These are phyloP conservation scores for Hansenula sp. DNA, from an alignment of 1,139 yeast genomes.

Conservation along the genomic window DNA sequence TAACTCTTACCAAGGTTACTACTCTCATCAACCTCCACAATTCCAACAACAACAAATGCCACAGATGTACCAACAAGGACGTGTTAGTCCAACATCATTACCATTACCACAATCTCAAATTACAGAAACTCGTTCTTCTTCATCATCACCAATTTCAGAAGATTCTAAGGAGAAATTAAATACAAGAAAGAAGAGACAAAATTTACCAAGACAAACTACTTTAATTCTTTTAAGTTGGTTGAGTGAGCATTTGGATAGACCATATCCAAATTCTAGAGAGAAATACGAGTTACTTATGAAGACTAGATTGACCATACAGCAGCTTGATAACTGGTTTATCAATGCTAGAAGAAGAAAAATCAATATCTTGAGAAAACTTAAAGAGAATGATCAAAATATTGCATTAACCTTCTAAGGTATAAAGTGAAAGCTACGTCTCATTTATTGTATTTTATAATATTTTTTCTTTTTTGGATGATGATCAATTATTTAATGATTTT, in stretches of 20 bases:
- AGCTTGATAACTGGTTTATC: constrained; percentile 85
- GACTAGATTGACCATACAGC: constrained; percentile 80
- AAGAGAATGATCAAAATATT: constrained; percentile 21
- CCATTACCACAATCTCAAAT: constrained; percentile 1
- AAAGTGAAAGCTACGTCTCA: background rate
- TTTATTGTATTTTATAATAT: background rate
- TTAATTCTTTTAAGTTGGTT: constrained; percentile 70
- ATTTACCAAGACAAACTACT: constrained; percentile 80
- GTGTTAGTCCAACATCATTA: constrained; percentile 1
- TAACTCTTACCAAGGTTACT: constrained; percentile 1
- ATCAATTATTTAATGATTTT: no score
- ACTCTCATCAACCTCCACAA: constrained; percentile 3
- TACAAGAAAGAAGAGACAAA: constrained; percentile 46
- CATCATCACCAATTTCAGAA: constrained; percentile 1
- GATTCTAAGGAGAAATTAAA: constrained; percentile 6
- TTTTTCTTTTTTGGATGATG: background rate
- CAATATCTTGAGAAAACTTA: constrained; percentile 37
- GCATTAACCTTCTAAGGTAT: constrained; percentile 16
- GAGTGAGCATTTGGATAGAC: constrained; percentile 72
- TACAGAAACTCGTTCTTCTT: background rate
- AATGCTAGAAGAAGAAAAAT: constrained; percentile 80
- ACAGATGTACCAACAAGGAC: background rate
- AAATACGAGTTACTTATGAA: constrained; percentile 65
- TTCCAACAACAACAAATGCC: background rate
- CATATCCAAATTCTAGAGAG: constrained; percentile 82